Conservation (phyloP, 2,329 filamentous ascomycete genomes). For the Arthrinium phaeospermum region DNA sequence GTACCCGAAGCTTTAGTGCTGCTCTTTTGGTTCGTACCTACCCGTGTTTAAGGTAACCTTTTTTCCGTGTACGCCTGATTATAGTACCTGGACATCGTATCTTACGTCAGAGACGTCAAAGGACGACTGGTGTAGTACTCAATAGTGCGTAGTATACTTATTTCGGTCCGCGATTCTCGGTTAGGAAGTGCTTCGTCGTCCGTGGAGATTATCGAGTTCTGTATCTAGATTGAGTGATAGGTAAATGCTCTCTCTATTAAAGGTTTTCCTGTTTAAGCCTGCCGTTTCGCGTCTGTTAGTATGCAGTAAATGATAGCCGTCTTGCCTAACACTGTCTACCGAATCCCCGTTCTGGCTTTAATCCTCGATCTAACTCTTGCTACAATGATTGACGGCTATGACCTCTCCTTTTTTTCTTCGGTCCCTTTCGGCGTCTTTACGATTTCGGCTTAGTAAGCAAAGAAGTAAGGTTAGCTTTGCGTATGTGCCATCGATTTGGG, state of each 20-base stretch:
- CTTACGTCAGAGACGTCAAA: background rate
- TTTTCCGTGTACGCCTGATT: background rate
- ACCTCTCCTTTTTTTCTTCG: background rate
- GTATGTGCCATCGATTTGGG: background rate
- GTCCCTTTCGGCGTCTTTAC: background rate
- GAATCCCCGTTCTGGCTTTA: no score
- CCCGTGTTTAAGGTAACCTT: background rate
- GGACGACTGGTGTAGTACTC: no score
- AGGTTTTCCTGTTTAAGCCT: no score
- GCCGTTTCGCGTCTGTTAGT: no score
- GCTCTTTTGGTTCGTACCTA: background rate
- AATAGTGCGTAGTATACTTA: no score
- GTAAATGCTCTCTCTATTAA: no score
- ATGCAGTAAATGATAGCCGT: no score
- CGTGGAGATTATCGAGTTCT: no score
- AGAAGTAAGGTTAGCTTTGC: background rate
- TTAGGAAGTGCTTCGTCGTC: no score
- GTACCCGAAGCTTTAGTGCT: background rate
- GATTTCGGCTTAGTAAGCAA: background rate
- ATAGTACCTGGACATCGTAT: background rate
- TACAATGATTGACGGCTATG: background rate
- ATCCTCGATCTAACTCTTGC: background rate
- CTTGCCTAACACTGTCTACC: no score
- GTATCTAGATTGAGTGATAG: no score
- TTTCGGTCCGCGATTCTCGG: no score